Conservation (phyloP, 495 filamentous ascomycete species). For the Bacidia gigantensis region DNA sequence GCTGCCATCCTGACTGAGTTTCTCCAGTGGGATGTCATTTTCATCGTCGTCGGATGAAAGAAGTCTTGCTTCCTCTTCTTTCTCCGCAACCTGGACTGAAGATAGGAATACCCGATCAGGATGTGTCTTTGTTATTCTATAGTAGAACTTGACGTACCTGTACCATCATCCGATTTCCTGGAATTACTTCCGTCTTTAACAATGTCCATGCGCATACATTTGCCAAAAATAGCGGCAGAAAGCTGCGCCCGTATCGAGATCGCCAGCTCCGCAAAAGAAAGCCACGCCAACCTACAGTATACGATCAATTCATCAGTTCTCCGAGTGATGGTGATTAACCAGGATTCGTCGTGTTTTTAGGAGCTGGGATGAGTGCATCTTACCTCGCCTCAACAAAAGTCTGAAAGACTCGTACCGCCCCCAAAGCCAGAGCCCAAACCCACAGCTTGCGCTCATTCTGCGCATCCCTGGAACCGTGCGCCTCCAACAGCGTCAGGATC, state of each 20-base stretch:
- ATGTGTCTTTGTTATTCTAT: slow-evolving; percentile 26
- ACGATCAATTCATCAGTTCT: neutral
- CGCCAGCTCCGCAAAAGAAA: too few species aligned
- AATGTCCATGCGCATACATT: too few species aligned
- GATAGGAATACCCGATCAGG: neutral
- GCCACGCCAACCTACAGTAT: too few species aligned
- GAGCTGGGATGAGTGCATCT: slow-evolving; percentile 54
- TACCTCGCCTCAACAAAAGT: slow-evolving; percentile 46
- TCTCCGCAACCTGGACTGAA: neutral
- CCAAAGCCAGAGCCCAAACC: slow-evolving; percentile 55
- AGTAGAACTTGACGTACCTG: slow-evolving; percentile 63
- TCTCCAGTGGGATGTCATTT: slow-evolving; percentile 20
- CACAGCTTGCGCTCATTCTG: slow-evolving; percentile 38
- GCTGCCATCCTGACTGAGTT: slow-evolving; percentile 42
- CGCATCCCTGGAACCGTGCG: slow-evolving; percentile 29
- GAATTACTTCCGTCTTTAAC: too few species aligned
- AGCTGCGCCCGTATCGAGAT: too few species aligned
- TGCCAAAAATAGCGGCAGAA: too few species aligned
- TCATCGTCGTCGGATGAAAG: neutral
- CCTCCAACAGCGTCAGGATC: slow-evolving; percentile 49
- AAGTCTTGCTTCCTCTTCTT: slow-evolving; percentile 8
- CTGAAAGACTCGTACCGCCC: slow-evolving; percentile 37
- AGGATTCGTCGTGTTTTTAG: slow-evolving; percentile 48
- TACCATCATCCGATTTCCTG: too few species aligned
- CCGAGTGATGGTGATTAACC: slow-evolving; percentile 54